Base-by-base conservation (phyloP, 441 rosid species). In the Erysimum cheiri region DNA sequence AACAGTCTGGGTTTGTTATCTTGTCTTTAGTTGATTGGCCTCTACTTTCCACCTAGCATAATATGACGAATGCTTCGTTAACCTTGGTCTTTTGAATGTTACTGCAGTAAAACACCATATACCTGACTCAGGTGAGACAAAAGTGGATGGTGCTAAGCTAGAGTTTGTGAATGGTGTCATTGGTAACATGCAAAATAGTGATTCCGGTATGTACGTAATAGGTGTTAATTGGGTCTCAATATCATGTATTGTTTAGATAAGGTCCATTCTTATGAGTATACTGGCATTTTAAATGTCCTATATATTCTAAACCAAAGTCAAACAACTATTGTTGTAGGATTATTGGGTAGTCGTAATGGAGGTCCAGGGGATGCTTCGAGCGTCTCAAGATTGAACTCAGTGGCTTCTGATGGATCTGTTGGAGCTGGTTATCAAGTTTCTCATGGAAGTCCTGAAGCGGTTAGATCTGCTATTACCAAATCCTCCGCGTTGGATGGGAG, bases 1-100 rank as follows among this genome's bases (percentile, higher is more conserved):
- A 72, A 74, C 66, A 70, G 71, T 69, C 31, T 77, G 58, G 86
- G 91, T 91, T 60, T 49, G 48, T 22, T 47, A 48, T 48, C 6
- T 48, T 10, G 0, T 50, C 33, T 26, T 41, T 15, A 22, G 41
- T 60, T 69, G 13, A 36, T 60, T 62, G 6, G 55, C 40, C 44
- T 73, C 44, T 57, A 8, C 31, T 43, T 59, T 69, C 60, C 78
- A 33, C 60, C 59, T 59, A 33, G 43, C 28, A 44, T 48, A 40
- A 8, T 63, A n/a, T 41, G 29, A 49, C 0, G 12, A 60, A 28
- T 26, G 28, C 28, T 17, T 66, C 36, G 35, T 39, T 77, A 65
- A 64, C 55, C 32, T 26, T 52, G 17, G 19, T 52, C 36, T 52
- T 28, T 28, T 28, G 19, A 17, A 13, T 52, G 57, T 52, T 57